Evolutionary conservation across 2,329 filamentous ascomycete species (phyloP).

Genomic region (Calonectria montana): DNA sequence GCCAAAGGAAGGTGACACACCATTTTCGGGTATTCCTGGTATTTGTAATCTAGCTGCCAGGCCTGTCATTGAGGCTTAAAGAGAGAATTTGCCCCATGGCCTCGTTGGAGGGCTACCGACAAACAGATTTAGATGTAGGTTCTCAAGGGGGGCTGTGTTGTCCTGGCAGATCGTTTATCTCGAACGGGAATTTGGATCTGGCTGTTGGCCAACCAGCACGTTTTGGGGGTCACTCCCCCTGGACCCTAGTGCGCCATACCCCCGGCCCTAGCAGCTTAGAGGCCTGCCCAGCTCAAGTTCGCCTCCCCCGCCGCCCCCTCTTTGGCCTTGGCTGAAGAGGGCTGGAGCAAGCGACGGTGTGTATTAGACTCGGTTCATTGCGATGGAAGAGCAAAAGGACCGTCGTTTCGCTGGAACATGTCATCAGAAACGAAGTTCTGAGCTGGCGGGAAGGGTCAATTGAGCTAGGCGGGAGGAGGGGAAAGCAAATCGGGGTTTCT

Average conservation of each 20-base stretch:
- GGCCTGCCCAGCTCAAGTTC: slow-evolving; percentile 27
- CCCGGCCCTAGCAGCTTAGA: slow-evolving; percentile 21
- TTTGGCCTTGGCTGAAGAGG: slow-evolving; percentile 14
- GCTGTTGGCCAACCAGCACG: slow-evolving; percentile 35
- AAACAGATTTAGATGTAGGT: background rate
- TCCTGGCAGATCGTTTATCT: slow-evolving; percentile 34
- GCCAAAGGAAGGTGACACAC: background rate
- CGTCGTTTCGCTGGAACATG: background rate
- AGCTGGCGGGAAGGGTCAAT: background rate
- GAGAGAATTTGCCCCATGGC: background rate
- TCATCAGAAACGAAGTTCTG: slow-evolving; percentile 10
- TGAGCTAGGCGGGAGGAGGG: slow-evolving; percentile 3
- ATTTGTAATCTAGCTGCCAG: slow-evolving; percentile 15
- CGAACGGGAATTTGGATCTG: slow-evolving; percentile 33
- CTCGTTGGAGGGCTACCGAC: slow-evolving; percentile 4
- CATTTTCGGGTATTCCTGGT: slow-evolving; percentile 14
- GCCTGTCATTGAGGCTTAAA: slow-evolving; percentile 16
- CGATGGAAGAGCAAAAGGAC: background rate
- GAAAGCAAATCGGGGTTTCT: background rate
- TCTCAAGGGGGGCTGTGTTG: slow-evolving; percentile 3
- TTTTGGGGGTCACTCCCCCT: slow-evolving; percentile 4
- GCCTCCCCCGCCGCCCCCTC: slow-evolving; percentile 26
- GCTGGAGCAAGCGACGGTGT: background rate
- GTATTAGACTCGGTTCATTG: slow-evolving; percentile 13
- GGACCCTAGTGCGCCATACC: slow-evolving; percentile 31